Conservation (phyloP, 129 eudicot genomes). For the Mikania micrantha region DNA sequence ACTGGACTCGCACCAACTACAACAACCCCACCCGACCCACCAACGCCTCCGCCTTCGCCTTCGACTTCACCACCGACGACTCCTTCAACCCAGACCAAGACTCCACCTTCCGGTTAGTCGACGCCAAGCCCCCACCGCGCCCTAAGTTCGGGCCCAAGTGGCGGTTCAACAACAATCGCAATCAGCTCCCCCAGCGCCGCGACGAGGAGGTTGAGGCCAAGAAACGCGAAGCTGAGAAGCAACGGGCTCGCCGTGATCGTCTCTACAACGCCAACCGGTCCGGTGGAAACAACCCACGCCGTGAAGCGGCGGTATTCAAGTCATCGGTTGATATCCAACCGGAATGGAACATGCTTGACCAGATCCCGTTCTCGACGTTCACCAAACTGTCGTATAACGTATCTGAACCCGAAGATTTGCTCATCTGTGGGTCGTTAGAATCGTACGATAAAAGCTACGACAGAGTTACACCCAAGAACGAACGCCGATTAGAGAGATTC, state of each 20-base stretch:
- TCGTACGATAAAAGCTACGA: constrained; percentile 58
- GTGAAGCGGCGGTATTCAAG: constrained; percentile 62
- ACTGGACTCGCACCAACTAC: constrained; percentile 55
- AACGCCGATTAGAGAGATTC: constrained; percentile 58
- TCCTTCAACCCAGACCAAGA: constrained; percentile 74
- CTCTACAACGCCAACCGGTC: constrained; percentile 44
- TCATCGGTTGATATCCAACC: constrained; percentile 82
- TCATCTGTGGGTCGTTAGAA: constrained; percentile 58
- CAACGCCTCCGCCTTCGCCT: constrained; percentile 52
- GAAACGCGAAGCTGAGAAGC: constrained; percentile 71
- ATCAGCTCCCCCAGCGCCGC: constrained; percentile 68
- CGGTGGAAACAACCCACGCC: constrained; percentile 34
- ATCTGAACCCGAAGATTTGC: constrained; percentile 65
- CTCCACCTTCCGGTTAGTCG: constrained; percentile 72
- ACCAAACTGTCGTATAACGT: constrained; percentile 55
- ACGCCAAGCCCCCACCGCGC: constrained; percentile 58
- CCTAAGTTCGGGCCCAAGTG: constrained; percentile 57
- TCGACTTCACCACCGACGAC: constrained; percentile 81
- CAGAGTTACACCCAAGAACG: constrained; percentile 56
- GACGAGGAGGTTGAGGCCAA: constrained; percentile 72
- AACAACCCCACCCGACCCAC: constrained; percentile 25
- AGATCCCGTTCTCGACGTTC: constrained; percentile 72
- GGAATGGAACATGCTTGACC: constrained; percentile 93
- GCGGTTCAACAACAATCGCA: constrained; percentile 46
- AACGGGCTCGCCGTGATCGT: constrained; percentile 65